Evolutionary conservation across 805 yeast genomes (phyloP).

Genomic region (Torulaspora franciscae): DNA sequence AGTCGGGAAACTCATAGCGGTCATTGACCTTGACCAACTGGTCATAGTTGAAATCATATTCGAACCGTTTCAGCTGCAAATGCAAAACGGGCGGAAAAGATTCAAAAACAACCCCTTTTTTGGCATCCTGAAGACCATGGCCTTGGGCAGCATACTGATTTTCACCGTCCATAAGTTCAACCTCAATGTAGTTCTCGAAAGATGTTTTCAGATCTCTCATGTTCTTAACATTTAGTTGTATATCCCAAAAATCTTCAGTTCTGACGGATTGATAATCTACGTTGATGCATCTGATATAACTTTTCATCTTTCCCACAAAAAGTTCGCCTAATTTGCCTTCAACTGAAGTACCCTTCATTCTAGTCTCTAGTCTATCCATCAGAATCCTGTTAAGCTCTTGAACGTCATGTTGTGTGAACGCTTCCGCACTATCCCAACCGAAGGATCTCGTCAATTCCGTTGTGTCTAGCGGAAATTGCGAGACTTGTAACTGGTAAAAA

Average conservation of each 20-base stretch:
- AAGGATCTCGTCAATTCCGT: conserved; percentile 81
- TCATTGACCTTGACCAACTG: conserved; percentile 88
- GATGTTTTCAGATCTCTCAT: conserved; percentile 66
- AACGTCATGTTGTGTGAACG: conserved; percentile 96
- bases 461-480: conserved; percentile 76
- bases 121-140: conserved; percentile 89
- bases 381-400: conserved; percentile 92
- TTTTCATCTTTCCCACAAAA: conserved; percentile 96
- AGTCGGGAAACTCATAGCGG: conserved; percentile 80
- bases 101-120: conserved; percentile 90
- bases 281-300: conserved; percentile 85
- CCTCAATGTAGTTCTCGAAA: conserved; percentile 80
- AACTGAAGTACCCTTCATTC: conserved; percentile 84
- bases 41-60: conserved; percentile 86
- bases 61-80: conserved; percentile 88
- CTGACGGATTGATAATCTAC: conserved; percentile 91
- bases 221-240: conserved; percentile 88
- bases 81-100: conserved; percentile 90
- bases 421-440: conserved; percentile 96
- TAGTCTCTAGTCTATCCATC: conserved; percentile 87
- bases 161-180: conserved; percentile 88
- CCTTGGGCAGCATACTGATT: conserved; percentile 92
- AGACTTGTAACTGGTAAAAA: conserved; percentile 72
- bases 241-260: conserved; percentile 96
- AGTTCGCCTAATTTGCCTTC: conserved; percentile 71